Conservation (phyloP, 257 asterid genomes). For the Solanum clarkiae region DNA sequence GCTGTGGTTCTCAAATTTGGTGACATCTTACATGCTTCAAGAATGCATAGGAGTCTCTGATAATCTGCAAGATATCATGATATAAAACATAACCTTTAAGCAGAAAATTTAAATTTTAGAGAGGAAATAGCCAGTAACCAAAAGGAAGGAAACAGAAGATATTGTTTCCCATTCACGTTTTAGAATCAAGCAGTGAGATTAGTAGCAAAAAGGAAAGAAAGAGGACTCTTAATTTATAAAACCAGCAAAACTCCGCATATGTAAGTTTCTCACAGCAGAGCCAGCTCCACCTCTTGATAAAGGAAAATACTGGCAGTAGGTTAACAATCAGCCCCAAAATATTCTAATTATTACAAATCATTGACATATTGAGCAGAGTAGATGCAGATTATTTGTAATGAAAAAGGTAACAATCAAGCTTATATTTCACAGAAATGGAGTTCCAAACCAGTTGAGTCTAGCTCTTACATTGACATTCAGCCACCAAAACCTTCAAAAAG, state of each 20-base stretch:
- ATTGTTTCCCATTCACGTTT: background rate
- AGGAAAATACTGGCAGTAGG: background rate
- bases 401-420: too few relatives aligned
- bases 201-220: background rate
- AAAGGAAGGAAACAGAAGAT: background rate
- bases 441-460: too few relatives aligned
- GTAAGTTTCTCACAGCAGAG: background rate
- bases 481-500: too few relatives aligned
- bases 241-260: background rate
- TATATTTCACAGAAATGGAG: too few relatives aligned
- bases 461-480: too few relatives aligned
- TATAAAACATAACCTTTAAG: background rate
- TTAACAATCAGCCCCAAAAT: background rate
- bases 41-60: conserved; percentile 23
- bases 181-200: background rate
- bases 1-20: conserved; percentile 21
- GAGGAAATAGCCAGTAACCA: background rate
- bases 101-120: background rate
- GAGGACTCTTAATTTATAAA: background rate
- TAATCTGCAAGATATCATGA: conserved; percentile 26
- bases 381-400: background rate
- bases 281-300: background rate
- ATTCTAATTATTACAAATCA: background rate
- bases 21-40: conserved; percentile 40
- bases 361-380: background rate